phyloP scores from a whole-genome alignment of 345 rosid genomes.

The Kandelia obovata region DNA sequence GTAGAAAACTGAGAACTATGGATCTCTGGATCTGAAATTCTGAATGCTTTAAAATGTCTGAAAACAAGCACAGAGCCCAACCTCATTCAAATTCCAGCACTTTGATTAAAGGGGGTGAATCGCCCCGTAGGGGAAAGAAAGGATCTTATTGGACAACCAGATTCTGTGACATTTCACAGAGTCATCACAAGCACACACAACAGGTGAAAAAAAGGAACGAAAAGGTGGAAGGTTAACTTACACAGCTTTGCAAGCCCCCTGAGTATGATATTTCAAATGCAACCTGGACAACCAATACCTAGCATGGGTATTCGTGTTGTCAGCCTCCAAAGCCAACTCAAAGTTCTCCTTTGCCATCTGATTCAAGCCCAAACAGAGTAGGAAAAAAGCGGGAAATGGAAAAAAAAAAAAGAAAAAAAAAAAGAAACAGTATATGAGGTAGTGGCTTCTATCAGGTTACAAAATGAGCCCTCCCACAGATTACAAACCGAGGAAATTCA shows the following conservation, averaged over 20 bases:
- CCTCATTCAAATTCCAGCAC: neutral
- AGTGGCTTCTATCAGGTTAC: neutral
- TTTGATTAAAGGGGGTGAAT: neutral
- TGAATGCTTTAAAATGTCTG: conserved; percentile 3
- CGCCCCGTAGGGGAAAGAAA: neutral
- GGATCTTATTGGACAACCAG: neutral
- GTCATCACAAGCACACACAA: neutral
- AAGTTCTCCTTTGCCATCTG: conserved; percentile 90
- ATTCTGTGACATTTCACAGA: neutral
- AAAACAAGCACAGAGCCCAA: neutral
- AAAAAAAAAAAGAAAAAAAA: too few species aligned
- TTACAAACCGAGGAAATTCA: too few species aligned
- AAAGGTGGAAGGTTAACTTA: conserved; percentile 33
- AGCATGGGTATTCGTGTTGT: conserved; percentile 76
- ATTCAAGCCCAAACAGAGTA: neutral
- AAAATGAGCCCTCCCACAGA: too few species aligned
- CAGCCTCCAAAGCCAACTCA: conserved; percentile 78
- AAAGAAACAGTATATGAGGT: neutral
- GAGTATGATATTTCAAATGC: conserved; percentile 85
- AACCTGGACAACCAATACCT: conserved; percentile 74
- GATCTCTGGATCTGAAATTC: neutral
- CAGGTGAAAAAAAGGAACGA: neutral
- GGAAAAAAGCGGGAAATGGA: too few species aligned
- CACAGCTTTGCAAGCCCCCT: conserved; percentile 83
- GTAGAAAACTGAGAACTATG: neutral